Evolutionary conservation across 2,329 filamentous ascomycete genomes (phyloP).

Genomic region (Aspergillus novoparasiticus): DNA sequence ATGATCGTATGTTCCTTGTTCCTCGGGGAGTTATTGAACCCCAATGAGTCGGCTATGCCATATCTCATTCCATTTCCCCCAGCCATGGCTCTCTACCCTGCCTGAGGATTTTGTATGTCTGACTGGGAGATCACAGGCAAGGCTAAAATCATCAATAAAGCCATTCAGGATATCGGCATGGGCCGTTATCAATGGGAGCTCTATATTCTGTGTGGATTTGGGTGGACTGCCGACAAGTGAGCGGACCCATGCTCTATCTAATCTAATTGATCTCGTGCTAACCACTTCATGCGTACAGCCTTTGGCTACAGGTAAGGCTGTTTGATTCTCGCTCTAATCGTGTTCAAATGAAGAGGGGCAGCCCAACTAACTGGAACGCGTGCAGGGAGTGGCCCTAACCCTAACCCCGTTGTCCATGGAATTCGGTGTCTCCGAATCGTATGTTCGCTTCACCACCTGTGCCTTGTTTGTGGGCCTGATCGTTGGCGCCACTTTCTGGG

Average conservation of each 20-base stretch:
- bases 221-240: constrained; percentile 85
- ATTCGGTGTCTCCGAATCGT: constrained; percentile 70
- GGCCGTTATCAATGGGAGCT: constrained; percentile 84
- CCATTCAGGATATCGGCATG: constrained; percentile 87
- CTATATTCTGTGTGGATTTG: constrained; percentile 78
- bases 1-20: constrained; percentile 67
- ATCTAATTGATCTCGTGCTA: constrained; percentile 7
- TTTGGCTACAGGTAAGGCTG: constrained; percentile 68
- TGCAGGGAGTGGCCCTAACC: constrained; percentile 72
- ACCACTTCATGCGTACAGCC: constrained; percentile 44
- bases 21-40: background rate
- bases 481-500: constrained; percentile 77
- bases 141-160: constrained; percentile 79
- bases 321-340: background rate
- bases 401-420: constrained; percentile 73
- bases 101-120: constrained; percentile 16
- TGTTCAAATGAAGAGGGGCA: background rate
- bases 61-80: background rate
- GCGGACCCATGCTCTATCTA: constrained; percentile 22
- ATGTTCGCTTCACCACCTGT: constrained; percentile 76
- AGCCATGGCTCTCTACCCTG: background rate
- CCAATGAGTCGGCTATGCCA: background rate
- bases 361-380: constrained; percentile 14
- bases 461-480: constrained; percentile 74
- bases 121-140: constrained; percentile 56